These are phyloP conservation scores for Aspergillus ellipticus DNA, from an alignment of 495 filamentous ascomycete genomes.

Conservation along the genomic window DNA sequence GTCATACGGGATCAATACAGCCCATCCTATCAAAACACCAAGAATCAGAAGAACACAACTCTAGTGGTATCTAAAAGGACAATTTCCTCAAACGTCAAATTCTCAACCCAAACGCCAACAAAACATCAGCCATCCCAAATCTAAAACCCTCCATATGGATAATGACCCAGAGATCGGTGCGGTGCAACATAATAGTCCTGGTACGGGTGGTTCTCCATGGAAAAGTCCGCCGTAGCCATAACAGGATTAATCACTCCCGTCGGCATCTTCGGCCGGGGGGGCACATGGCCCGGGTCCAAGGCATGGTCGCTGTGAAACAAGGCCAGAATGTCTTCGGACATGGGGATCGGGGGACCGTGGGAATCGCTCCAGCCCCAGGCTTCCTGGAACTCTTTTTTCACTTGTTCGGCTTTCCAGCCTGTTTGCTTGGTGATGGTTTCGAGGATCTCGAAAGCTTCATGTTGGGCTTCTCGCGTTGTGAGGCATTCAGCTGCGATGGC, in stretches of 20 bases:
- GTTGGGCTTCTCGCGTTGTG: conserved; percentile 65
- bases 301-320: conserved; percentile 18
- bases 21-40: neutral
- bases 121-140: conserved; percentile 13
- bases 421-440: conserved; percentile 70
- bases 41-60: neutral
- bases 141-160: conserved; percentile 22
- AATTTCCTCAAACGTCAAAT: neutral
- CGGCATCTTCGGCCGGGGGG: conserved; percentile 28
- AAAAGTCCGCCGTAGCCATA: conserved; percentile 65
- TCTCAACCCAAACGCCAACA: neutral
- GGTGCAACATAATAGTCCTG: conserved; percentile 58
- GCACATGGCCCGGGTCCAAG: conserved; percentile 21
- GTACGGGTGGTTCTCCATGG: conserved; percentile 70
- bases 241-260: conserved; percentile 61
- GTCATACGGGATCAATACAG: neutral
- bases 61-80: neutral
- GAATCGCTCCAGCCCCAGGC: conserved; percentile 70
- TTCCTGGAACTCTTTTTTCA: conserved; percentile 64
- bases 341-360: conserved; percentile 21
- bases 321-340: neutral
- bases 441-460: conserved; percentile 77
- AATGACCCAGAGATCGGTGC: conserved; percentile 23
- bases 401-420: conserved; percentile 68
- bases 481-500: conserved; percentile 76